A percentile compares a stretch with the other conserved stretches of the same genome.
These are phyloP conservation scores for Datisca glomerata DNA, from an alignment of 306 rosid genomes.

Conservation along the genomic window DNA sequence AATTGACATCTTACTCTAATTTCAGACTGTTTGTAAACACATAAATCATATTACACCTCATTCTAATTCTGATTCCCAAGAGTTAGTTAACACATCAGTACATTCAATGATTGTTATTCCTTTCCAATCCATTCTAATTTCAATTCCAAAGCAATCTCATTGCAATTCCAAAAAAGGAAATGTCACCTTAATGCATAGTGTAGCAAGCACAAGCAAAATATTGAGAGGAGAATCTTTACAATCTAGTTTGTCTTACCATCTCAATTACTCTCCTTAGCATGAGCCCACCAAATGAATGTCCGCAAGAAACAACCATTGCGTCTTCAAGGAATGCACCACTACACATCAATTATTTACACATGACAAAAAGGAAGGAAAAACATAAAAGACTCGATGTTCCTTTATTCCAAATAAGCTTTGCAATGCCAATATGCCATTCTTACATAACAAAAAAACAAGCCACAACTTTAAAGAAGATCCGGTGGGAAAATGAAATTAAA, in stretches of 20 bases:
- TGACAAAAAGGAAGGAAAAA: slow-evolving; percentile 2
- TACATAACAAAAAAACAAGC: no score
- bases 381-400: slow-evolving; percentile 4
- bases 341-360: slow-evolving; percentile 10
- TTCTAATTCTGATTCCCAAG: no score
- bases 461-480: no score
- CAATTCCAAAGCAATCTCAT: no score
- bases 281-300: slow-evolving; percentile 97
- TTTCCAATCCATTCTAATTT: no score
- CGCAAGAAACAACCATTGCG: slow-evolving; percentile 88
- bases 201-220: background rate
- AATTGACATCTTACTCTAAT: no score
- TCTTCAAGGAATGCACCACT: slow-evolving; percentile 95
- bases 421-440: background rate
- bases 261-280: slow-evolving; percentile 89
- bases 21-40: no score
- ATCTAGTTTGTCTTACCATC: slow-evolving; percentile 80
- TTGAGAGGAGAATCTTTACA: slow-evolving; percentile 13
- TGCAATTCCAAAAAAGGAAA: background rate
- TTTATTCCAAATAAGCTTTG: background rate
- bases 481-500: no score
- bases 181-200: background rate
- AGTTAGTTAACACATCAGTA: no score
- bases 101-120: no score
- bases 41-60: no score